Conservation (phyloP, 1,284 basidiomycete species). For the Vanrija humicola region DNA sequence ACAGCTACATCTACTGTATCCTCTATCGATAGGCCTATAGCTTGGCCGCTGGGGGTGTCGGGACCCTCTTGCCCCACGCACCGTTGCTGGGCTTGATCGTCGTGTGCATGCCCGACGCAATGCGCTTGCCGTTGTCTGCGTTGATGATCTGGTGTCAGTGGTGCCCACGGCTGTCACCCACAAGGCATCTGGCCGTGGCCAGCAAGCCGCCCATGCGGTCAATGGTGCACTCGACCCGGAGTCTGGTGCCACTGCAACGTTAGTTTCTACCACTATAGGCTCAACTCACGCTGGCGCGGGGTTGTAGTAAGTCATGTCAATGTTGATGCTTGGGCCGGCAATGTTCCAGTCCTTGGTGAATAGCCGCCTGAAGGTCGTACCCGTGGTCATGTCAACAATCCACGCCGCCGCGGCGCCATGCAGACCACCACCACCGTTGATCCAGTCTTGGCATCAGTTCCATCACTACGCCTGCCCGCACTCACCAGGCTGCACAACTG, state of each 20-base stretch:
- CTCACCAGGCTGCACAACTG: constrained; percentile 4
- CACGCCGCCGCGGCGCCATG: constrained; percentile 37
- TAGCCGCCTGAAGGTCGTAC: constrained; percentile 1
- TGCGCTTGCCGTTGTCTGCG: constrained; percentile 1
- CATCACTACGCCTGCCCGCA: background rate
- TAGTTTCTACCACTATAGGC: too few species aligned
- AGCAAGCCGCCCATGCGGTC: constrained; percentile 8
- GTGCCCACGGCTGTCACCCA: background rate
- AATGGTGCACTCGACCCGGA: background rate
- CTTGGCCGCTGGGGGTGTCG: too few species aligned
- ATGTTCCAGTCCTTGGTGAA: constrained; percentile 22
- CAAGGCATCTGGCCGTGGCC: constrained; percentile 3
- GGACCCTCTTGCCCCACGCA: too few species aligned
- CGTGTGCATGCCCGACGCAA: constrained; percentile 8
- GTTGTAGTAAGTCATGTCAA: constrained; percentile 32
- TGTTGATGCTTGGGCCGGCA: constrained; percentile 31
- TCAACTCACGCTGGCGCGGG: constrained; percentile 10
- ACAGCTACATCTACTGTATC: too few species aligned
- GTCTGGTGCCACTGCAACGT: background rate
- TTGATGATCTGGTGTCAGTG: constrained; percentile 4
- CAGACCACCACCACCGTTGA: constrained; percentile 25
- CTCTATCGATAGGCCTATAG: too few species aligned
- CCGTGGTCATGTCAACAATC: constrained; percentile 33
- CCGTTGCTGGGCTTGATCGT: background rate
- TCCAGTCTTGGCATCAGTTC: constrained; percentile 26